phyloP scores from a whole-genome alignment of 2,329 filamentous ascomycete genomes.

The Neocatenulostroma microsporum region DNA sequence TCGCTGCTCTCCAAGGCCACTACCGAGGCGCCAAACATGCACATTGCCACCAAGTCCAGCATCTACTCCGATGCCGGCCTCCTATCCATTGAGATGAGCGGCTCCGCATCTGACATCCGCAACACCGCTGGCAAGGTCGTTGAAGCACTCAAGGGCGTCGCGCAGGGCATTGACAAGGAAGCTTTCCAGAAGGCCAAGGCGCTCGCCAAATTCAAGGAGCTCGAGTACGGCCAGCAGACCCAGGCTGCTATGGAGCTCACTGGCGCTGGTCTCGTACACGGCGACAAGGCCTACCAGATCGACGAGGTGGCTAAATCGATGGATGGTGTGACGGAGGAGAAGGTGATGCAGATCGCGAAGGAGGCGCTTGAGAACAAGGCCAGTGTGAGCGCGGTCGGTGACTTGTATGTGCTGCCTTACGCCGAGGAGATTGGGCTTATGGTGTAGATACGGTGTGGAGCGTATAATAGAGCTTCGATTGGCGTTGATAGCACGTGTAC shows the following conservation, averaged over 20 bases:
- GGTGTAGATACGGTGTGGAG: constrained; percentile 62
- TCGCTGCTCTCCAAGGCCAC: constrained; percentile 77
- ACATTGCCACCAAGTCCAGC: constrained; percentile 65
- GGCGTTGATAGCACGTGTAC: constrained; percentile 27
- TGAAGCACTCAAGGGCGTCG: constrained; percentile 73
- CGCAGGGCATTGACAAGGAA: constrained; percentile 65
- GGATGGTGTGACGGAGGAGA: constrained; percentile 71
- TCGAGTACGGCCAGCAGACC: constrained; percentile 73
- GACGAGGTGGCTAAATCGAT: constrained; percentile 70
- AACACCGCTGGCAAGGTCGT: constrained; percentile 68
- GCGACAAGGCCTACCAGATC: constrained; percentile 75
- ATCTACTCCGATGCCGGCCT: constrained; percentile 94
- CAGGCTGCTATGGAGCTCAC: constrained; percentile 72
- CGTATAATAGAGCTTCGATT: too few relatives aligned
- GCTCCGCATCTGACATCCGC: constrained; percentile 63
- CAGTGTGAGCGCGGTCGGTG: constrained; percentile 80
- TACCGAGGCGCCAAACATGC: constrained; percentile 56
- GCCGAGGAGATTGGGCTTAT: constrained; percentile 90
- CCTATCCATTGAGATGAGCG: constrained; percentile 71
- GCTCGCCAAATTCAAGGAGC: constrained; percentile 83
- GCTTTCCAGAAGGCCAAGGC: constrained; percentile 86
- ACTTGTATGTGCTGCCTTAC: constrained; percentile 83
- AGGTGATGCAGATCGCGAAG: constrained; percentile 88
- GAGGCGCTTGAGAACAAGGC: constrained; percentile 80
- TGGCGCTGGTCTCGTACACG: constrained; percentile 74